Conservation (phyloP, 805 yeast species). For the Wickerhamiella hasegawae region DNA sequence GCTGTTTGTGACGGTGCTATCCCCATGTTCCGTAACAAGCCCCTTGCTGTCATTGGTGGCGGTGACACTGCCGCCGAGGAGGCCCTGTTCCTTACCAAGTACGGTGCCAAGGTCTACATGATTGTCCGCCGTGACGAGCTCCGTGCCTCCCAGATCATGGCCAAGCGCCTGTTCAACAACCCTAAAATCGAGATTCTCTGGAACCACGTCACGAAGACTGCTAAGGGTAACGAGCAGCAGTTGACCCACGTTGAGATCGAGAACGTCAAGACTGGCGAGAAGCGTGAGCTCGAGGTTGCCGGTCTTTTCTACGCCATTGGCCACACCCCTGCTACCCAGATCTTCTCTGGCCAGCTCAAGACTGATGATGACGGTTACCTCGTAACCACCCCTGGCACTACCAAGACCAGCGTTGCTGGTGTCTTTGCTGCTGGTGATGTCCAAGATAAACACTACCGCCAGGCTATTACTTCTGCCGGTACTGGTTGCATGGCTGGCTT, state of each 20-base stretch:
- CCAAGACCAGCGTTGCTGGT: slow-evolving; percentile 75
- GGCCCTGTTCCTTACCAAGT: slow-evolving; percentile 90
- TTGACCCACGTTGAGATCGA: slow-evolving; percentile 48
- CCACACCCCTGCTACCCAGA: slow-evolving; percentile 84
- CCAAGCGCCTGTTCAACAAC: slow-evolving; percentile 70
- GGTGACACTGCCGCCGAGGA: slow-evolving; percentile 99
- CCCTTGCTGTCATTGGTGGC: slow-evolving; percentile 95
- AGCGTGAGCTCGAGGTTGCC: slow-evolving; percentile 53
- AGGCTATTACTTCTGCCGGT: slow-evolving; percentile 99
- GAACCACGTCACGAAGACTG: slow-evolving; percentile 29
- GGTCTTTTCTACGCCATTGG: slow-evolving; percentile 98
- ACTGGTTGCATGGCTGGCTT: slow-evolving; percentile 99
- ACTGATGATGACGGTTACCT: slow-evolving; percentile 82
- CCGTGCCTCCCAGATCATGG: slow-evolving; percentile 96
- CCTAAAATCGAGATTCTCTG: slow-evolving; percentile 33
- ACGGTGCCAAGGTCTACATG: slow-evolving; percentile 88
- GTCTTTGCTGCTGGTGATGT: slow-evolving; percentile 99
- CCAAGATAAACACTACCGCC: slow-evolving; percentile 93
- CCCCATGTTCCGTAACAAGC: slow-evolving; percentile 95
- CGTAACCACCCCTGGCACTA: slow-evolving; percentile 75
- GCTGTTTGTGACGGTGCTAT: slow-evolving; percentile 99
- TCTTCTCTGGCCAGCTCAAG: slow-evolving; percentile 63
- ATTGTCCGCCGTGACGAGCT: slow-evolving; percentile 87
- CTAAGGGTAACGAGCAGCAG: slow-evolving; percentile 86
- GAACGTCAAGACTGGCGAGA: slow-evolving; percentile 58